Base-by-base conservation (phyloP, 257 asterid genomes). In the Apocynum venetum region DNA sequence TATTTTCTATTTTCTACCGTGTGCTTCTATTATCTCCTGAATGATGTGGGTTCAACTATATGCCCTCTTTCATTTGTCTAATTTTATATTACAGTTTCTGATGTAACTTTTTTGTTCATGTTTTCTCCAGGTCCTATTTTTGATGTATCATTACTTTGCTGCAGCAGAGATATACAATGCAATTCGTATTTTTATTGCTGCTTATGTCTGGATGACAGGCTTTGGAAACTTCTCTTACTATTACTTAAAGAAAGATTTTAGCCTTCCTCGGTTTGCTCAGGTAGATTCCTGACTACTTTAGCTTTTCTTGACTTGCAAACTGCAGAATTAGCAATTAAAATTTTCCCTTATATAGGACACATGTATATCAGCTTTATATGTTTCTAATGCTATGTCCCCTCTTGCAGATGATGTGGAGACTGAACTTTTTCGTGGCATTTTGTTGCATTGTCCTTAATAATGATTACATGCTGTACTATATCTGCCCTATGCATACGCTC, bases 391-490 rank as follows among this genome's bases (percentile, higher is more conserved):
- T 43, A 64, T 79, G 41, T 80, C 73, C 81, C 82, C 67, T 80
- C 82, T 71, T 89, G 92, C 99, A 93, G 99, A 95, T 95, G 99
- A 95, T 95, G 99, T 95, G 99, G 99, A 90, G 98, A 92, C 94
- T 95, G 69, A 95, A 95, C 87, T 95, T 93, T 80, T 95, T 91
- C 71, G 99, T 95, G 80, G 91, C 92, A 80, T 93, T 95, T 68
- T 91, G 96, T 82, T 95, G 98, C 83, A 85, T 93, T 73, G 90
- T 93, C 81, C 97, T 95, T 36, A 95, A 91, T 84, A 93, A 95
- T 69, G 97, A 93, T 87, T 95, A 93, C 80, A 88, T 89, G 97
- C 85, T 95, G 69, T 95, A 95, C 86, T 95, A 95, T 79, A 95
- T 95, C 85, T 95, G 99, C 86, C 99, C 99, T 15, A 91, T 95